Percentiles rank a stretch among this genome's conserved stretches.
Evolutionary conservation across 2,329 filamentous ascomycete genomes (phyloP).

Genomic region (Scolecobasidium constrictum): DNA sequence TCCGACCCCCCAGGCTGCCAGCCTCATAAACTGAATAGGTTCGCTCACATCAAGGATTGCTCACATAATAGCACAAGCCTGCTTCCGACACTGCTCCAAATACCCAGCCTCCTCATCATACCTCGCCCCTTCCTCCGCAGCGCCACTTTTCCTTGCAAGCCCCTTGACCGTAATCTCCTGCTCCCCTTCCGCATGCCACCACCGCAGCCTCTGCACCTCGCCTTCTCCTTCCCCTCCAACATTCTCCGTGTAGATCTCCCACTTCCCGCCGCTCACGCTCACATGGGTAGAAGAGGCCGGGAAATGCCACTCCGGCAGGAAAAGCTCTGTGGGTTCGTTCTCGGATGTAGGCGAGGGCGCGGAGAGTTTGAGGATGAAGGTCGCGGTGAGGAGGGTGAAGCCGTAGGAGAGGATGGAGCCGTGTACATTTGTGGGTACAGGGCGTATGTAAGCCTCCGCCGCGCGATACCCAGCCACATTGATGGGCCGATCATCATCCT

Average conservation of each 20-base stretch:
- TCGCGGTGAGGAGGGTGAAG: conserved; percentile 73
- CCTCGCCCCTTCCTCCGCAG: conserved; percentile 59
- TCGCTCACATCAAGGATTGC: too few relatives aligned
- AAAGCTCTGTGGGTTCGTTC: conserved; percentile 66
- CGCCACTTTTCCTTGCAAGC: conserved; percentile 37
- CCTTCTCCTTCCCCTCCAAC: conserved; percentile 6
- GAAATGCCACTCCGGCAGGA: conserved; percentile 87
- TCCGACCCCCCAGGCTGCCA: too few relatives aligned
- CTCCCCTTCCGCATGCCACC: conserved; percentile 87
- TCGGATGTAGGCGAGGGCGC: conserved; percentile 50
- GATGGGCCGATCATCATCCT: conserved; percentile 15
- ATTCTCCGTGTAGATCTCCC: conserved; percentile 65
- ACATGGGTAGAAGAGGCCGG: conserved; percentile 55
- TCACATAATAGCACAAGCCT: conserved; percentile 35
- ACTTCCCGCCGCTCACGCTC: conserved; percentile 74
- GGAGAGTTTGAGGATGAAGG: conserved; percentile 61
- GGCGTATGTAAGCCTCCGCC: conserved; percentile 85
- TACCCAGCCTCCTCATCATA: conserved; percentile 76
- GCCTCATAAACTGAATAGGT: too few relatives aligned
- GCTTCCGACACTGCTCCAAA: conserved; percentile 48
- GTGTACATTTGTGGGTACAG: conserved; percentile 64
- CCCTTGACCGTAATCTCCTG: conserved; percentile 72
- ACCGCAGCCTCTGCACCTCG: conserved; percentile 65
- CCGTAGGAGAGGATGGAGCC: conserved; percentile 61
- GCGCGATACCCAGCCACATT: conserved; percentile 68